Base-by-base conservation (phyloP, 495 filamentous ascomycete species). In the Penicillium macrosclerotiorum region DNA sequence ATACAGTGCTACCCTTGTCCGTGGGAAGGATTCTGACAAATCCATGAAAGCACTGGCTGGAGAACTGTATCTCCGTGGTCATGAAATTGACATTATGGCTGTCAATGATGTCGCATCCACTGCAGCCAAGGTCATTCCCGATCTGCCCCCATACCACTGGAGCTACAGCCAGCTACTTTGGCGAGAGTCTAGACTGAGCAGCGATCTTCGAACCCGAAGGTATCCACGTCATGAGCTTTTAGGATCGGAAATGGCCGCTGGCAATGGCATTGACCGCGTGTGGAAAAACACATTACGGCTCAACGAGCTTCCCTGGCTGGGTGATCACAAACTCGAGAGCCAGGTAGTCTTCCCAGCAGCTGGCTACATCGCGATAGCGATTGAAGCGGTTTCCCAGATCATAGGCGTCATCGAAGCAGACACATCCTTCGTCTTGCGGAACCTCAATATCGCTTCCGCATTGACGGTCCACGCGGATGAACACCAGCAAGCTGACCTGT, bases 141-240 rank as follows among this genome's bases (percentile, higher is more conserved):
- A n/a, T n/a, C n/a, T n/a, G n/a, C n/a, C n/a, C n/a, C n/a, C n/a
- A n/a, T n/a, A n/a, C n/a, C n/a, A n/a, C n/a, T n/a, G n/a, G n/a
- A n/a, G n/a, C n/a, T n/a, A n/a, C n/a, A n/a, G n/a, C n/a, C n/a
- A n/a, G n/a, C n/a, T n/a, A n/a, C n/a, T n/a, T n/a, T n/a, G n/a
- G n/a, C n/a, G n/a, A n/a, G n/a, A n/a, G n/a, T n/a, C n/a, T n/a
- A n/a, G n/a, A n/a, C n/a, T n/a, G n/a, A n/a, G n/a, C n/a, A n/a
- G n/a, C 5, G 33, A 24, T 9, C 32, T 18, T 17, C 13, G 32
- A 3, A 13, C 3, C 14, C 2, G 25, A 29, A 6, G 64, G 45
- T 40, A 51, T 25, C 1, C 36, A 14, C 8, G 7, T 14, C 36
- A 39, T 0, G 68, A 73, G 17, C 58, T 81, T 1, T 67, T 81